phyloP scores from a whole-genome alignment of 2,329 filamentous ascomycete genomes.

The Pseudogymnoascus sp. region DNA sequence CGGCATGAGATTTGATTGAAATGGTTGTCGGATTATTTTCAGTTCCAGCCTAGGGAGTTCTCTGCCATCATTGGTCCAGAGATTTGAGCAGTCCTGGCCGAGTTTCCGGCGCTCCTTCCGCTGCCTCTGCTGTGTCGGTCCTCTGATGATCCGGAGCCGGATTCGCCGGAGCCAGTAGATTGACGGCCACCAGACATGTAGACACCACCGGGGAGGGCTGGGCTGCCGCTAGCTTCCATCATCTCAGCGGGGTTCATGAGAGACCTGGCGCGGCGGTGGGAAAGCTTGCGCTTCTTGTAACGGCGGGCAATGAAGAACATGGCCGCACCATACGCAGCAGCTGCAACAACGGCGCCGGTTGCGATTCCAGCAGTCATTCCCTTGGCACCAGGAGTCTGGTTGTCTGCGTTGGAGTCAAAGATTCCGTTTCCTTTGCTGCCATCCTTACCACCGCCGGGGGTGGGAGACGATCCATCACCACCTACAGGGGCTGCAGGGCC shows the following conservation, averaged over 20 bases:
- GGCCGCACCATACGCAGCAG: slow-evolving; percentile 64
- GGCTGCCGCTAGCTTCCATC: slow-evolving; percentile 34
- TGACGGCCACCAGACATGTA: slow-evolving; percentile 32
- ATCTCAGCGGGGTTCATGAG: slow-evolving; percentile 43
- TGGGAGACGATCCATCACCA: slow-evolving; percentile 25
- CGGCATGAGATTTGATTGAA: slow-evolving; percentile 12
- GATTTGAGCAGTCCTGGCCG: slow-evolving; percentile 58
- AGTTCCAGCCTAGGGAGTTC: slow-evolving; percentile 73
- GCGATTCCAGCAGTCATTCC: slow-evolving; percentile 60
- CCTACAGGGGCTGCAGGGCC: slow-evolving; percentile 31
- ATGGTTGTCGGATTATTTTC: slow-evolving; percentile 26
- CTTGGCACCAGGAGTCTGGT: slow-evolving; percentile 48
- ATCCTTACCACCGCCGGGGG: slow-evolving; percentile 33
- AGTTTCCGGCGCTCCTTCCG: slow-evolving; percentile 33
- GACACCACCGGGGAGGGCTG: slow-evolving; percentile 44
- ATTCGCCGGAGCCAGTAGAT: slow-evolving; percentile 29
- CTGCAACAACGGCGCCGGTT: slow-evolving; percentile 55
- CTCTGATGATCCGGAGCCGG: slow-evolving; percentile 25
- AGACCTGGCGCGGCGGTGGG: slow-evolving; percentile 56
- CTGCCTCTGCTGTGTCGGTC: slow-evolving; percentile 51
- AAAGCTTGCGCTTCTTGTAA: slow-evolving; percentile 58
- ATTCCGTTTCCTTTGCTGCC: slow-evolving; percentile 34
- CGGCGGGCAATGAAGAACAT: slow-evolving; percentile 70
- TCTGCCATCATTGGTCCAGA: slow-evolving; percentile 68
- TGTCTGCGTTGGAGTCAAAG: slow-evolving; percentile 32